Percentiles rank a stretch among this genome's conserved stretches.
Evolutionary conservation across 345 rosid species (phyloP).

Genomic region (Eucalyptus regnans): DNA sequence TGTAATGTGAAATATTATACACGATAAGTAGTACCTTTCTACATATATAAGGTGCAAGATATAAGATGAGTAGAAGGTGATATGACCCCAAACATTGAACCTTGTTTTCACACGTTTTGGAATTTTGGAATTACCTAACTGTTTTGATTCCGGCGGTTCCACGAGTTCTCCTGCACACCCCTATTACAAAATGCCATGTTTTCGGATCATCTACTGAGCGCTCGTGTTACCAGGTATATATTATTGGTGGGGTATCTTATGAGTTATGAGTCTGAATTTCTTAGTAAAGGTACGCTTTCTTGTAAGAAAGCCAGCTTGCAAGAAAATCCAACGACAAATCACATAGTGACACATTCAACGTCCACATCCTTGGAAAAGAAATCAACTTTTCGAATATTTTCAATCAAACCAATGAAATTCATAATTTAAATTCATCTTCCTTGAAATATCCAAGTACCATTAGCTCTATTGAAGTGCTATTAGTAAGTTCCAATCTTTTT

Average conservation of each 20-base stretch:
- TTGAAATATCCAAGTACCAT: background rate
- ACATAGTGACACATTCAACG: background rate
- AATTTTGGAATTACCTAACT: background rate
- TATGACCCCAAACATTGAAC: background rate
- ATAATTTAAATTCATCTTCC: background rate
- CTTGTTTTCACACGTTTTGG: background rate
- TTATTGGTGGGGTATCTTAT: background rate
- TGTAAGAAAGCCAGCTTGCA: background rate
- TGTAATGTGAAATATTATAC: background rate
- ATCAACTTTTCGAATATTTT: background rate
- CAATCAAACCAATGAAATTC: background rate
- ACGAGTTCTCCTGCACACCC: background rate
- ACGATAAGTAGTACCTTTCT: background rate
- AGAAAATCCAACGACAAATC: background rate
- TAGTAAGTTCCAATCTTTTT: background rate
- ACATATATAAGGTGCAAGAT: background rate
- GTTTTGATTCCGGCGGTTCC: background rate
- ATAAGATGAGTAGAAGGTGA: background rate
- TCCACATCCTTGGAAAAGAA: background rate
- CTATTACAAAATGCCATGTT: background rate
- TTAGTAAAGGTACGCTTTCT: background rate
- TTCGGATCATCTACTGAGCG: background rate
- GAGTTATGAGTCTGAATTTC: background rate
- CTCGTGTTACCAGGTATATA: background rate
- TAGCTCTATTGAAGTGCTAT: background rate